Conservation (phyloP, 23 red algal genomes). For the Gracilaria vermiculophylla region DNA sequence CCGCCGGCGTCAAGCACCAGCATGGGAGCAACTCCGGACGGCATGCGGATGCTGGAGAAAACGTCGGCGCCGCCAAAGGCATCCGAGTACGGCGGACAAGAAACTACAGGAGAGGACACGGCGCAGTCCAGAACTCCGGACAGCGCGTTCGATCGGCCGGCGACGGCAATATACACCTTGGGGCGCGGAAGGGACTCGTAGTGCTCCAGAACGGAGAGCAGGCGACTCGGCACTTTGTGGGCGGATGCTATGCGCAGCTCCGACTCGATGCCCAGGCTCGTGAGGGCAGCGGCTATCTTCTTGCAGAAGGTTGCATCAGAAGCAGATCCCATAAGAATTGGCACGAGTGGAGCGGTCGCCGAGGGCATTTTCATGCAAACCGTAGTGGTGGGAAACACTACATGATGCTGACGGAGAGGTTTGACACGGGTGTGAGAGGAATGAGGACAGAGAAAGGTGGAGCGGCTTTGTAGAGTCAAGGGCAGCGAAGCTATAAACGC, state of each 20-base stretch:
- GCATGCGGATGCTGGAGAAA: slow-evolving; percentile 97
- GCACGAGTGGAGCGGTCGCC: slow-evolving; percentile 63
- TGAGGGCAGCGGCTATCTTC: slow-evolving; percentile 86
- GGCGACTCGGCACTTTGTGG: slow-evolving; percentile 91
- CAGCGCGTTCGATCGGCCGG: slow-evolving; percentile 95
- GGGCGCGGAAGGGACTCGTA: slow-evolving; percentile 86
- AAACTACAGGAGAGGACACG: slow-evolving; percentile 89
- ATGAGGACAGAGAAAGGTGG: background rate
- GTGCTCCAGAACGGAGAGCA: slow-evolving; percentile 67
- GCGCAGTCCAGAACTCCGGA: slow-evolving; percentile 96
- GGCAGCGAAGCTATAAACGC: slow-evolving; percentile 13
- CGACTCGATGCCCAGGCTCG: slow-evolving; percentile 76
- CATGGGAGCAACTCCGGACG: slow-evolving; percentile 85
- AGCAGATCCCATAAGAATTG: slow-evolving; percentile 97
- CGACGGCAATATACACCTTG: slow-evolving; percentile 94
- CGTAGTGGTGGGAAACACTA: background rate
- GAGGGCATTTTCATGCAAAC: background rate
- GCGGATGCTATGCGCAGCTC: slow-evolving; percentile 93
- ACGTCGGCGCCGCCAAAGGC: slow-evolving; percentile 92
- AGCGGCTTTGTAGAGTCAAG: background rate
- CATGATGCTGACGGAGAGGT: background rate
- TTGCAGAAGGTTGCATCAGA: slow-evolving; percentile 82
- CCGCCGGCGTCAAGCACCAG: slow-evolving; percentile 78
- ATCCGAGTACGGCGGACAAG: slow-evolving; percentile 96
- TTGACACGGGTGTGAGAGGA: background rate